phyloP scores from a whole-genome alignment of 2,329 filamentous ascomycete genomes.

The Talaromyces sp. region DNA sequence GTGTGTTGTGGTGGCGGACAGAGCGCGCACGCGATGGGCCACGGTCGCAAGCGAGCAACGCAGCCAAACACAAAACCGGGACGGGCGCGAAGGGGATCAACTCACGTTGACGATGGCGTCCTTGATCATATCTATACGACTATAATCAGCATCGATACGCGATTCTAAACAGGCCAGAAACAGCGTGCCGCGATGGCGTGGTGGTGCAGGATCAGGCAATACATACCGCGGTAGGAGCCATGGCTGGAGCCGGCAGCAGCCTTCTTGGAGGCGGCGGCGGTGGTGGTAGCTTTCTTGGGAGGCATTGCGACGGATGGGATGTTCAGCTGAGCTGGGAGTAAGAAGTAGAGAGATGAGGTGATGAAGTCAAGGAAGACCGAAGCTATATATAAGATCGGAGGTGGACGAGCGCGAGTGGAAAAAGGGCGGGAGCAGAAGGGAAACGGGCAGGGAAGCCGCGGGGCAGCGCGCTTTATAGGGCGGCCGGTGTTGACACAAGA shows the following conservation, averaged over 20 bases:
- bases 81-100: conserved; percentile 48
- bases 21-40: conserved; percentile 14
- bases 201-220: conserved; percentile 39
- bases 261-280: conserved; percentile 57
- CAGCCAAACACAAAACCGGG: conserved; percentile 1
- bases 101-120: conserved; percentile 67
- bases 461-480: conserved; percentile 41
- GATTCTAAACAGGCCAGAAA: conserved; percentile 41
- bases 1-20: conserved; percentile 19
- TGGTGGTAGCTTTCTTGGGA: conserved; percentile 57
- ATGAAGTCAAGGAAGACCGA: conserved; percentile 13
- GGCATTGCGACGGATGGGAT: conserved; percentile 48
- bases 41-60: conserved; percentile 17
- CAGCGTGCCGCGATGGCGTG: conserved; percentile 42
- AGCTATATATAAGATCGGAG: neutral
- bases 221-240: conserved; percentile 64
- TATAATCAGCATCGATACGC: conserved; percentile 51
- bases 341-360: conserved; percentile 10
- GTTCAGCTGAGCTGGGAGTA: conserved; percentile 10
- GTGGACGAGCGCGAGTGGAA: conserved; percentile 16
- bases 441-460: conserved; percentile 36
- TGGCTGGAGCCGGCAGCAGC: conserved; percentile 48
- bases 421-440: conserved; percentile 30
- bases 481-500: conserved; percentile 38
- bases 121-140: conserved; percentile 64